Evolutionary conservation across 352 stramenopile genomes (phyloP), one percentile per base, ranked within the genome.

Genomic region (Phytophthora aleatoria): DNA sequence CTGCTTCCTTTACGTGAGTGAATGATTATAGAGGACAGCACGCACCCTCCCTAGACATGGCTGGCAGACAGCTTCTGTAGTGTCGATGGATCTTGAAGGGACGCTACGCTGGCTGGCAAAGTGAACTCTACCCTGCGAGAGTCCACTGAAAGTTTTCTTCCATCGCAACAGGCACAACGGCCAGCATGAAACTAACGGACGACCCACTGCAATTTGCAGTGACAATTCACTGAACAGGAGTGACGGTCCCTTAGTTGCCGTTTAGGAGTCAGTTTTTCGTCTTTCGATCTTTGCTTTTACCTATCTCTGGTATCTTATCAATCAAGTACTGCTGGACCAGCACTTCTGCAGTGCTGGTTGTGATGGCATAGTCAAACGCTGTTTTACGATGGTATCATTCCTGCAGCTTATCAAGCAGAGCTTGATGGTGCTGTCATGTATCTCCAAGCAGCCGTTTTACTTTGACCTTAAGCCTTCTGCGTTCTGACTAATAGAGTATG

Each of bases 31-130:
- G 44, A 43, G n/a, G 16, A 57, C 8, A 55, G 13, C 24, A 57
- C 57, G 33, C 38, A 72, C 59, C 58, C 20, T 36, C 11, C 3
- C 38, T 67, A 41, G 64, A 60, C 64, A 73, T 69, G 11, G 48
- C 31, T 66, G 36, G 16, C 20, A 20, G 20, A 20, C 20, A 20
- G 20, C 20, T 20, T 20, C 36, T 64, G 27, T 15, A 12, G 26
- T 3, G 26, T 4, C 10, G 50, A 11, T 31, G 36, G 61, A 68
- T 64, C 61, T 68, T 65, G 53, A 72, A 69, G 31, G 12, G 62
- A 26, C 63, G 67, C 45, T 44, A 10, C 20, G 20, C 12, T 41
- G 12, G 30, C 27, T 26, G 5, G 12, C 26, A 56, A 44, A 36
- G 20, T 20, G 35, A 31, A 49, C 27, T 60, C 38, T 30, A 41